Conservation (phyloP, 148 eudicot species). For the Chenopodium suecicum region DNA sequence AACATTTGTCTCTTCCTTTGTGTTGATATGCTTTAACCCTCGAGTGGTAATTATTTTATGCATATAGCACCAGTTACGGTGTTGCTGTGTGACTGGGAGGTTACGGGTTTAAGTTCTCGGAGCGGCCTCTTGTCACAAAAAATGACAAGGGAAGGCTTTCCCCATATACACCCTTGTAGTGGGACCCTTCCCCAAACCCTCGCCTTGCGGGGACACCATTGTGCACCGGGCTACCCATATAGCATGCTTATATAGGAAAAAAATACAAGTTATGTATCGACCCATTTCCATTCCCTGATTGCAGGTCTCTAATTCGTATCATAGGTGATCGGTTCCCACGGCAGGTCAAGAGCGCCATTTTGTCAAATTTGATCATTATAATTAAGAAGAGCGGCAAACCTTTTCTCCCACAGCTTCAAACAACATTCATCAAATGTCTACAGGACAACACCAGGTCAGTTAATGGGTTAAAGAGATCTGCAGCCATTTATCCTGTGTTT, state of each 20-base stretch:
- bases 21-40: background rate
- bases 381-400: constrained; percentile 95
- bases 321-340: constrained; percentile 97
- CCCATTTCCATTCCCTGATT: constrained; percentile 9
- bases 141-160: background rate
- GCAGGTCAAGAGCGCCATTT: constrained; percentile 98
- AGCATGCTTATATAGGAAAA: too few species aligned
- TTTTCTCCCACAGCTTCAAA: constrained; percentile 96
- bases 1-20: background rate
- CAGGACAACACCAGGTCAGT: constrained; percentile 84
- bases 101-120: too few species aligned
- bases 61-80: too few species aligned
- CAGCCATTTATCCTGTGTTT: background rate
- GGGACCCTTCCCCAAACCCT: constrained; percentile 7
- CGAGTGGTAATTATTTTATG: too few species aligned
- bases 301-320: constrained; percentile 93
- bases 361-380: constrained; percentile 83
- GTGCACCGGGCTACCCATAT: background rate
- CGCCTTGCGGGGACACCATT: background rate
- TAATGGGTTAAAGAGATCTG: constrained; percentile 12
- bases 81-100: too few species aligned
- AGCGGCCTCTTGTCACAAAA: too few species aligned
- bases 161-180: constrained; percentile 4
- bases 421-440: constrained; percentile 90
- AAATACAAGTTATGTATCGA: background rate